Percentiles rank a stretch among this genome's conserved stretches.
These are phyloP conservation scores for Penicillium sp. DNA, from an alignment of 2,329 filamentous ascomycete species.

Conservation along the genomic window DNA sequence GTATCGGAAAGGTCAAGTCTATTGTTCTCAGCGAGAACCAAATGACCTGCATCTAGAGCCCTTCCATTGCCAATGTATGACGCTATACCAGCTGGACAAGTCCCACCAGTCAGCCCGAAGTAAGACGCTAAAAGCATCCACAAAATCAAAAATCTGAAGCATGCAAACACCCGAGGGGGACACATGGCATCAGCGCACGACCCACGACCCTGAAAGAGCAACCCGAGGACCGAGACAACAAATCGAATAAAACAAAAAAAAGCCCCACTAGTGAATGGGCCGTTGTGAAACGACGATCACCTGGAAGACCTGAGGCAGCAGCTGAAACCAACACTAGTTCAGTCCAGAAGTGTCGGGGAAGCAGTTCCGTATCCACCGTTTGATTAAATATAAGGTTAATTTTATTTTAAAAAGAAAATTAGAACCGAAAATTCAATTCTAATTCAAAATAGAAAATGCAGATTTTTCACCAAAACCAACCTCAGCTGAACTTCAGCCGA, in stretches of 20 bases:
- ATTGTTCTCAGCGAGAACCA: too few relatives aligned
- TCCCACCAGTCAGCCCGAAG: neutral
- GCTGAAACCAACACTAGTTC: neutral
- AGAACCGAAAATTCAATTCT: neutral
- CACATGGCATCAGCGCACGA: conserved; percentile 2
- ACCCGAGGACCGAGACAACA: neutral
- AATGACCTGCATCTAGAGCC: neutral
- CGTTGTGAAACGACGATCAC: neutral
- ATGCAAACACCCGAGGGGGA: neutral
- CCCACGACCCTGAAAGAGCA: neutral
- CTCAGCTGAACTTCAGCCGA: conserved; percentile 23
- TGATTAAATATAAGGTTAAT: conserved; percentile 1
- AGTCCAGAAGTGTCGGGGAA: neutral
- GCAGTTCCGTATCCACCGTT: neutral
- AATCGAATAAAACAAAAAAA: neutral
- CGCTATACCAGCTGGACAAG: neutral
- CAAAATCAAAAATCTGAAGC: neutral
- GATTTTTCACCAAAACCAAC: conserved; percentile 6
- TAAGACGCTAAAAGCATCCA: neutral
- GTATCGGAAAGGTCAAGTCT: too few relatives aligned
- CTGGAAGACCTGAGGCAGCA: neutral
- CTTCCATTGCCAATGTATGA: neutral
- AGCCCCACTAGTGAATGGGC: neutral
- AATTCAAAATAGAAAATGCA: neutral
- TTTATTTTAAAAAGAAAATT: neutral